Percentiles rank a stretch among this genome's conserved stretches.
Evolutionary conservation across 2,329 filamentous ascomycete species (phyloP).

Genomic region (Fusarium gaditjirri): DNA sequence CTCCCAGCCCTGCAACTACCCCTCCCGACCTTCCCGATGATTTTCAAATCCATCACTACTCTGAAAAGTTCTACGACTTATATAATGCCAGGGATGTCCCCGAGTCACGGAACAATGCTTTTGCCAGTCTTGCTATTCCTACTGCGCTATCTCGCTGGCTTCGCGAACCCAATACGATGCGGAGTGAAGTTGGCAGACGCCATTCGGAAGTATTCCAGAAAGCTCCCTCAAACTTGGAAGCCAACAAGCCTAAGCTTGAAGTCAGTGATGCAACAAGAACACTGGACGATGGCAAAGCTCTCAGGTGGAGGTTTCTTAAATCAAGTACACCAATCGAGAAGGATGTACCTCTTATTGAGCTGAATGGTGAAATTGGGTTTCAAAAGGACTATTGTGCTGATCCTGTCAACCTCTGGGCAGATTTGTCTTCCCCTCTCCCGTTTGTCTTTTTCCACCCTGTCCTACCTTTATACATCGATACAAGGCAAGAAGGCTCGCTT

Average conservation of each 20-base stretch:
- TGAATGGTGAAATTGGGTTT: conserved; percentile 81
- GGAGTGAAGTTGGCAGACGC: conserved; percentile 73
- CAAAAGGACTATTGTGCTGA: conserved; percentile 78
- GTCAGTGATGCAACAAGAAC: conserved; percentile 60
- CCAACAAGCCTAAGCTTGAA: conserved; percentile 56
- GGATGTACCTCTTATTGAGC: conserved; percentile 70
- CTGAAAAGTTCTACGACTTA: conserved; percentile 77
- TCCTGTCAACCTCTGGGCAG: conserved; percentile 73
- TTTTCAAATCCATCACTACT: conserved; percentile 75
- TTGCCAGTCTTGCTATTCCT: conserved; percentile 78
- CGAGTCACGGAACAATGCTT: conserved; percentile 77
- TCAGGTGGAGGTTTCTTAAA: conserved; percentile 76
- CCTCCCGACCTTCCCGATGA: conserved; percentile 73
- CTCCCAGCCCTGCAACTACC: conserved; percentile 82
- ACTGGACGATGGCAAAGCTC: conserved; percentile 50
- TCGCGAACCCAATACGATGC: conserved; percentile 75
- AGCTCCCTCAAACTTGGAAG: conserved; percentile 56
- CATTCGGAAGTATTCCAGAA: conserved; percentile 75
- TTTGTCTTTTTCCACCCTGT: conserved; percentile 90
- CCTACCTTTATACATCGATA: conserved; percentile 93
- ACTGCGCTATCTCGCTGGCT: conserved; percentile 83
- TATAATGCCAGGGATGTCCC: conserved; percentile 72
- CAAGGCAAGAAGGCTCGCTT: conserved; percentile 83
- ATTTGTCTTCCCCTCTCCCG: conserved; percentile 71
- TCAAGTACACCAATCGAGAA: conserved; percentile 64